These are phyloP conservation scores for Xylariales sp. DNA, from an alignment of 2,329 filamentous ascomycete genomes.

Conservation along the genomic window DNA sequence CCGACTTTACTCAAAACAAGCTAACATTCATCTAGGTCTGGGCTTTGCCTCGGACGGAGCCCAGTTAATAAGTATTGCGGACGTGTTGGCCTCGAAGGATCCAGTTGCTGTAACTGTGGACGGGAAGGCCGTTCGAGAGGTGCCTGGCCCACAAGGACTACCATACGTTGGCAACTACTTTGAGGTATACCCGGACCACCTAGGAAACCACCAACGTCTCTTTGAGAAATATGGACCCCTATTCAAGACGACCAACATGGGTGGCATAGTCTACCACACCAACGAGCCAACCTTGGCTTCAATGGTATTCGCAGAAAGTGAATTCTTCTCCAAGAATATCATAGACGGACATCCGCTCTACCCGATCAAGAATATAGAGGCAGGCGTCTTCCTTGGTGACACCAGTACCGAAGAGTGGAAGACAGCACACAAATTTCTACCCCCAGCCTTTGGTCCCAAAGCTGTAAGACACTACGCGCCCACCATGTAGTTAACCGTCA, in stretches of 20 bases:
- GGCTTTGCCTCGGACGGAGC: slow-evolving; percentile 30
- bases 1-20: neutral
- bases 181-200: slow-evolving; percentile 52
- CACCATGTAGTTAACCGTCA: slow-evolving; percentile 50
- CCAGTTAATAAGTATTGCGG: slow-evolving; percentile 27
- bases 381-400: slow-evolving; percentile 43
- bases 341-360: slow-evolving; percentile 43
- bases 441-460: slow-evolving; percentile 53
- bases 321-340: slow-evolving; percentile 51
- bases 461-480: slow-evolving; percentile 58
- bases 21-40: slow-evolving; percentile 24
- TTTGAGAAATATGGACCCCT: slow-evolving; percentile 49
- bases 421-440: slow-evolving; percentile 56
- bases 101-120: slow-evolving; percentile 42
- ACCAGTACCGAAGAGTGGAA: slow-evolving; percentile 47
- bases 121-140: slow-evolving; percentile 40
- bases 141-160: slow-evolving; percentile 45
- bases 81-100: slow-evolving; percentile 28
- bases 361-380: slow-evolving; percentile 36
- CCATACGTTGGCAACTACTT: slow-evolving; percentile 50
- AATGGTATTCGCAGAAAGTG: slow-evolving; percentile 42
- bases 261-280: slow-evolving; percentile 43
- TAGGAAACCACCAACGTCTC: slow-evolving; percentile 51
- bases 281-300: slow-evolving; percentile 43
- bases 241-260: slow-evolving; percentile 48